These are phyloP conservation scores for Globisporangium splendens DNA, from an alignment of 352 stramenopile species.

Conservation along the genomic window DNA sequence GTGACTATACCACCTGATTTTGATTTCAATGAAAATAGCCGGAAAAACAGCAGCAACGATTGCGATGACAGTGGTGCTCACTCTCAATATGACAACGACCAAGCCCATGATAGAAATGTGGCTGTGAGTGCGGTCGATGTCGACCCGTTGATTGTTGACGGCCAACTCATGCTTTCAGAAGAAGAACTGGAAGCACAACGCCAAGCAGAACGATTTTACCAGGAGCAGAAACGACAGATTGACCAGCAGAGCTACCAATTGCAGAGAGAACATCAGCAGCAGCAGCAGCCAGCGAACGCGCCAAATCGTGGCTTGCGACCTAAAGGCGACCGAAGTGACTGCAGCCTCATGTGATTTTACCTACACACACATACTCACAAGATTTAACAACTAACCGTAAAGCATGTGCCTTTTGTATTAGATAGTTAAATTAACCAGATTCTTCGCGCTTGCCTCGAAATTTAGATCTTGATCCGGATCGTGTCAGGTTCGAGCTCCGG, in stretches of 20 bases:
- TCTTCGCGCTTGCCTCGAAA: not conserved
- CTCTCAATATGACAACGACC: not conserved
- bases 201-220: constrained; percentile 64
- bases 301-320: not conserved
- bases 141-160: constrained; percentile 40
- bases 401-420: not conserved
- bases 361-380: not conserved
- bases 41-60: constrained; percentile 1
- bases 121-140: constrained; percentile 31
- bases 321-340: constrained; percentile 33
- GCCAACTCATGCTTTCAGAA: constrained; percentile 54
- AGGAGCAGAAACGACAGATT: constrained; percentile 58
- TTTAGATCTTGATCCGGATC: constrained; percentile 62
- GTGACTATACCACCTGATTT: not conserved
- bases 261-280: constrained; percentile 25
- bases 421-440: constrained; percentile 21
- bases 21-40: not conserved
- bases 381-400: not conserved
- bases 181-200: constrained; percentile 69
- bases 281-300: constrained; percentile 19
- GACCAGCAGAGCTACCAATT: constrained; percentile 39
- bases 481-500: constrained; percentile 49
- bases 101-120: constrained; percentile 1
- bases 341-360: constrained; percentile 38
- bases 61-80: not conserved